Evolutionary conservation across 345 rosid genomes (phyloP).

Genomic region (Melaleuca alternifolia): DNA sequence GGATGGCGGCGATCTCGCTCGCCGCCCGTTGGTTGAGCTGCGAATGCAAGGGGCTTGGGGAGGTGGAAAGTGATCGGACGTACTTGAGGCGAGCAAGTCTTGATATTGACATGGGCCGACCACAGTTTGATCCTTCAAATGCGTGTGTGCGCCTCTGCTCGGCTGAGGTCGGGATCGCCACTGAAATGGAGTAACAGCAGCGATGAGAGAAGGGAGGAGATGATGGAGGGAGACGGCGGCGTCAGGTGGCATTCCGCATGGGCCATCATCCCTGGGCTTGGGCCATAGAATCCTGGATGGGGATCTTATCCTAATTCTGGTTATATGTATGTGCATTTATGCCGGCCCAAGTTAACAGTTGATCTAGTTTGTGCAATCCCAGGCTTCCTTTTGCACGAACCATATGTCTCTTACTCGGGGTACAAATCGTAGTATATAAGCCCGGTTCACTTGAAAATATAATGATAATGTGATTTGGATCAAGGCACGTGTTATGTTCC

Average conservation of each 20-base stretch:
- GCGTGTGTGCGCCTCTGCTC: background rate
- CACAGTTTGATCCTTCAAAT: background rate
- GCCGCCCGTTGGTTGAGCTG: slow-evolving; percentile 7
- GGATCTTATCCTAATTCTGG: background rate
- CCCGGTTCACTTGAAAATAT: background rate
- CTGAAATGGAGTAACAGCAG: background rate
- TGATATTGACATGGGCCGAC: background rate
- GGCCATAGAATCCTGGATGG: background rate
- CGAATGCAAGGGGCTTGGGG: background rate
- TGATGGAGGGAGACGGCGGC: background rate
- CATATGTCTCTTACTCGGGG: background rate
- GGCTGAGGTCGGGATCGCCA: background rate
- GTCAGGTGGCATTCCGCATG: background rate
- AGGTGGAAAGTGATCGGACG: background rate
- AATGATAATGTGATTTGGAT: background rate
- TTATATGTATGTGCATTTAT: too few relatives aligned
- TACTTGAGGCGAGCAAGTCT: background rate
- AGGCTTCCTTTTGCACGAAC: background rate
- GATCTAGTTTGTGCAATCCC: background rate
- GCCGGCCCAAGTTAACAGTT: background rate
- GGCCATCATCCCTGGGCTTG: background rate
- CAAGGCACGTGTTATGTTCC: background rate
- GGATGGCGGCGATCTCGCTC: slow-evolving; percentile 29
- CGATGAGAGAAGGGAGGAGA: background rate
- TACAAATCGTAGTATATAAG: background rate